phyloP scores from a whole-genome alignment of 2,329 filamentous ascomycete species.

The Calonectria crousiana region DNA sequence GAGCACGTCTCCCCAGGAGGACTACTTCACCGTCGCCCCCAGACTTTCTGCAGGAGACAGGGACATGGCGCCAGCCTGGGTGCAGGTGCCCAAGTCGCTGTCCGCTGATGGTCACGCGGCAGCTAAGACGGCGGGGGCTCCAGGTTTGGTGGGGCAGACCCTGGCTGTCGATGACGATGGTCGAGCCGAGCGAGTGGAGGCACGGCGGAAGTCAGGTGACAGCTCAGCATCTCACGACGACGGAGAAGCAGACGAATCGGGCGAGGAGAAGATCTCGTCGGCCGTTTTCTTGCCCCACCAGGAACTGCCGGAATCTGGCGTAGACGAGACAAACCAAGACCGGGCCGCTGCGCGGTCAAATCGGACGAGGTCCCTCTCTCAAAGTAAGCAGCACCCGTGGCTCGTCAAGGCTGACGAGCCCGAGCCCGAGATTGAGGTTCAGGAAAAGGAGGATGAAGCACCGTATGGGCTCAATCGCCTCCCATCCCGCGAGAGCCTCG shows the following conservation, averaged over 20 bases:
- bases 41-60: slow-evolving; percentile 17
- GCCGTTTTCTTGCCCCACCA: slow-evolving; percentile 86
- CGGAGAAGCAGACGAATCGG: slow-evolving; percentile 68
- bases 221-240: slow-evolving; percentile 55
- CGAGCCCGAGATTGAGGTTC: slow-evolving; percentile 49
- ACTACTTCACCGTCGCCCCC: slow-evolving; percentile 41
- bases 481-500: slow-evolving; percentile 46
- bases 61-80: slow-evolving; percentile 30
- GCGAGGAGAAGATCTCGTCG: slow-evolving; percentile 88
- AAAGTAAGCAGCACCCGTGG: slow-evolving; percentile 61
- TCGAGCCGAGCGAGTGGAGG: slow-evolving; percentile 45
- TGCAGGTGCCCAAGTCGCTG: slow-evolving; percentile 31
- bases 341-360: slow-evolving; percentile 57
- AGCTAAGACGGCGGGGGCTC: slow-evolving; percentile 33
- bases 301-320: slow-evolving; percentile 56
- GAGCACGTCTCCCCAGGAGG: slow-evolving; percentile 38
- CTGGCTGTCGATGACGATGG: slow-evolving; percentile 38
- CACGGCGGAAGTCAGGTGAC: slow-evolving; percentile 53
- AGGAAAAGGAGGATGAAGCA: slow-evolving; percentile 36
- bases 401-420: slow-evolving; percentile 69
- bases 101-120: slow-evolving; percentile 38
- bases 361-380: slow-evolving; percentile 59
- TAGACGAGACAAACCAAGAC: slow-evolving; percentile 47
- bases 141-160: slow-evolving; percentile 41
- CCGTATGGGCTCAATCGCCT: slow-evolving; percentile 40